Evolutionary conservation across 306 rosid genomes (phyloP).

Genomic region (Coriaria nepalensis): DNA sequence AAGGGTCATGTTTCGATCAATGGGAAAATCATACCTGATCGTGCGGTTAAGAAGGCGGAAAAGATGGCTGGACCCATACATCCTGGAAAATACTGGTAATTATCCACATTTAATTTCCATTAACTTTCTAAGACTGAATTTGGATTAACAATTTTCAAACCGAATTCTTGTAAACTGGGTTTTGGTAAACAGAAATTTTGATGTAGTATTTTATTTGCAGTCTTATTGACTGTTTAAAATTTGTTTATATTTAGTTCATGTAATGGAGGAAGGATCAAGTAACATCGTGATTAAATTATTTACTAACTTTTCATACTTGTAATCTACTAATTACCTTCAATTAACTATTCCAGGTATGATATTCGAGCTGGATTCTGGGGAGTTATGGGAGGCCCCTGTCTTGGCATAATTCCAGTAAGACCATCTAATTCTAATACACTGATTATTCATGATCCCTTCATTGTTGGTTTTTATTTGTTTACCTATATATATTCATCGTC

Average conservation of each 20-base stretch:
- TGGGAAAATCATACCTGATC: slow-evolving; percentile 54
- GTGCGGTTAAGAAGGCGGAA: slow-evolving; percentile 73
- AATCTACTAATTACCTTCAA: slow-evolving; percentile 16
- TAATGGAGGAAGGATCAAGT: too few species aligned
- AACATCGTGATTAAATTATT: too few species aligned
- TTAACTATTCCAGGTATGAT: slow-evolving; percentile 59
- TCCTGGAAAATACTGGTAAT: slow-evolving; percentile 90
- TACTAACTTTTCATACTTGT: neutral
- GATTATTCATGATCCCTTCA: slow-evolving; percentile 3
- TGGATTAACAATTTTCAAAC: too few species aligned
- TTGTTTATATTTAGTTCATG: too few species aligned
- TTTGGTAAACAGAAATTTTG: too few species aligned
- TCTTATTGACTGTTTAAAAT: too few species aligned
- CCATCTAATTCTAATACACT: slow-evolving; percentile 3
- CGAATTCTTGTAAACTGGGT: too few species aligned
- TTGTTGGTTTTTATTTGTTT: slow-evolving; percentile 3
- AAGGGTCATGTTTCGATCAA: slow-evolving; percentile 49
- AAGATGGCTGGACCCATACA: slow-evolving; percentile 80
- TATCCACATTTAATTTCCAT: slow-evolving; percentile 2
- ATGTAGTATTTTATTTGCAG: too few species aligned
- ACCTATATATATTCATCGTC: slow-evolving; percentile 10
- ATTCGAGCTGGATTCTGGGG: slow-evolving; percentile 97
- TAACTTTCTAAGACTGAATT: neutral
- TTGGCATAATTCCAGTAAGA: slow-evolving; percentile 84
- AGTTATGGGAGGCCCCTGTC: slow-evolving; percentile 77